Evolutionary conservation across 2,329 filamentous ascomycete species (phyloP).

Genomic region (Monosporascus sp.): DNA sequence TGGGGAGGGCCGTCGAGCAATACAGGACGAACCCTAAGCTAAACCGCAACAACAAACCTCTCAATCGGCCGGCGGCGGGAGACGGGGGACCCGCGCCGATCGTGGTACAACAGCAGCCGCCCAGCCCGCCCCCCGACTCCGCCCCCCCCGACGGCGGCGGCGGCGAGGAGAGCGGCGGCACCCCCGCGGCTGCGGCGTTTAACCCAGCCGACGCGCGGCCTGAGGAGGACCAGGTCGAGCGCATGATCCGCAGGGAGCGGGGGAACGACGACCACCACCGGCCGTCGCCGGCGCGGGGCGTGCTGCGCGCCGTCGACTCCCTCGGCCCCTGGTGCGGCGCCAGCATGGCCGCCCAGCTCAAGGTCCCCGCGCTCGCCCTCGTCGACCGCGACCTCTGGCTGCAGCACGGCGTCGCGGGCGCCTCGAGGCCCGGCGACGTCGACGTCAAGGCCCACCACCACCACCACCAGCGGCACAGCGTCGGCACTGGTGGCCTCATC

Average conservation of each 20-base stretch:
- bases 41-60: constrained; percentile 21
- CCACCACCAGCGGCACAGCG: constrained; percentile 52
- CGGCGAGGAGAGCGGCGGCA: too few relatives aligned
- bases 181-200: constrained; percentile 17
- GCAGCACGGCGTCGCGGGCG: constrained; percentile 59
- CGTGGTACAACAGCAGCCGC: constrained; percentile 8
- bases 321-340: constrained; percentile 71
- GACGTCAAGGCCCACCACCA: constrained; percentile 45
- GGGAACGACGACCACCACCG: constrained; percentile 23
- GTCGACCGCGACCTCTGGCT: constrained; percentile 68
- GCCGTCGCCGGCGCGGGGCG: constrained; percentile 44
- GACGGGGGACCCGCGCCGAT: constrained; percentile 10
- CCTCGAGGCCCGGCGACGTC: constrained; percentile 53
- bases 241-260: constrained; percentile 44
- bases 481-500: constrained; percentile 50
- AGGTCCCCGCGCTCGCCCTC: constrained; percentile 61
- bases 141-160: neutral
- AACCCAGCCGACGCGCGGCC: constrained; percentile 39
- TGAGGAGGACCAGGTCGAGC: constrained; percentile 53
- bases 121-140: neutral
- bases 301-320: constrained; percentile 60
- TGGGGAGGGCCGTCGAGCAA: constrained; percentile 60
- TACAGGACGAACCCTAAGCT: constrained; percentile 41
- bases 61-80: constrained; percentile 16
- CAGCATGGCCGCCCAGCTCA: constrained; percentile 63